Evolutionary conservation across 345 rosid species (phyloP).

Genomic region (Rhizophora apiculata): DNA sequence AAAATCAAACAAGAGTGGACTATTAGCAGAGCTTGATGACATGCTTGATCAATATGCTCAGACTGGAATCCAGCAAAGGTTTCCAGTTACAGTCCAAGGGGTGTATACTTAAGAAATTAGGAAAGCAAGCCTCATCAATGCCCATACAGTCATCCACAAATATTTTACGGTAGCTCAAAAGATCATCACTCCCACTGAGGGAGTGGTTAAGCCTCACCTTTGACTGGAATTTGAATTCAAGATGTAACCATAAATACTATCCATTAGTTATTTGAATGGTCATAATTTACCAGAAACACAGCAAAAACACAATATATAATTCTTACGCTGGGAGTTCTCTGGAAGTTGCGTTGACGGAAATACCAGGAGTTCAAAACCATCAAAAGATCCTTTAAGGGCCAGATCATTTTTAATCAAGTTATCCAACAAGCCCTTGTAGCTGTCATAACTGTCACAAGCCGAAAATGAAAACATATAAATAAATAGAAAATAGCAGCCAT

Average conservation of each 20-base stretch:
- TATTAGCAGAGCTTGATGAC: not conserved
- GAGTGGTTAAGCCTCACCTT: not conserved
- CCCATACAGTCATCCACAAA: not conserved
- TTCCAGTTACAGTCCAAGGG: too few species aligned
- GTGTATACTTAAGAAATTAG: not conserved
- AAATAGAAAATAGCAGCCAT: not conserved
- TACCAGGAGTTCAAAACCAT: conserved; percentile 71
- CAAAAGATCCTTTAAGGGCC: conserved; percentile 76
- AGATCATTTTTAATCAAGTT: conserved; percentile 74
- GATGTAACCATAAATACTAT: not conserved
- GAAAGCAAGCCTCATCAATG: conserved; percentile 1
- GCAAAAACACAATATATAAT: not conserved
- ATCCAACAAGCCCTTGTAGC: conserved; percentile 74
- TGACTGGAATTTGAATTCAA: too few species aligned
- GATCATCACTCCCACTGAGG: not conserved
- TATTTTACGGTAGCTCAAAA: not conserved
- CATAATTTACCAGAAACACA: not conserved
- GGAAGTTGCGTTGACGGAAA: conserved; percentile 92
- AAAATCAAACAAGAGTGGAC: too few species aligned
- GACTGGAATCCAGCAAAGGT: too few species aligned
- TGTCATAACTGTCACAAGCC: conserved; percentile 61
- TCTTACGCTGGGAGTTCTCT: conserved; percentile 81
- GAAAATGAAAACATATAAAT: conserved; percentile 9
- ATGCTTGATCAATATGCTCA: not conserved
- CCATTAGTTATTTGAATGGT: not conserved